Conservation (phyloP, 2,329 filamentous ascomycete genomes). For the Lachnellula cervina region DNA sequence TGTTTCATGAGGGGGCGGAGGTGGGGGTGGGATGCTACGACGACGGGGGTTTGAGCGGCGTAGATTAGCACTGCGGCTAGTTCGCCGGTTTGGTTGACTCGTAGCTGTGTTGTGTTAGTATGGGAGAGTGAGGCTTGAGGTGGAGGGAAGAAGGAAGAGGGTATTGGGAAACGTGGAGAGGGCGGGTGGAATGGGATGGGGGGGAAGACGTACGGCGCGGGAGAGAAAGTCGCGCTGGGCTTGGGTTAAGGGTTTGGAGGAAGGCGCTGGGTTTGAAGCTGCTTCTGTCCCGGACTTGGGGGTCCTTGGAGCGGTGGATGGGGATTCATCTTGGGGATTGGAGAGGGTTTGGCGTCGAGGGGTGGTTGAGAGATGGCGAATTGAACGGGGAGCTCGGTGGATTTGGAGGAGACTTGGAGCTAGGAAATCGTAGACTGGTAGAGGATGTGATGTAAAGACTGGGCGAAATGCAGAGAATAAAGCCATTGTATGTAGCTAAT, state of each 20-base stretch:
- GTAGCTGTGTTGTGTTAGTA: constrained; percentile 49
- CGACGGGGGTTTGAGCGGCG: constrained; percentile 76
- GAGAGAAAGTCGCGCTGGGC: constrained; percentile 72
- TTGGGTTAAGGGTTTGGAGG: constrained; percentile 51
- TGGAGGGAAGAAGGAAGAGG: background rate
- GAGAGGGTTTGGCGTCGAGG: background rate
- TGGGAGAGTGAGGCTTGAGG: background rate
- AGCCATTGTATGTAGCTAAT: constrained; percentile 11
- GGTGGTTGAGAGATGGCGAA: constrained; percentile 21
- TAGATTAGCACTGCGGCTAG: constrained; percentile 96
- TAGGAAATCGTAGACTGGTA: constrained; percentile 36
- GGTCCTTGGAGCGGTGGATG: constrained; percentile 22
- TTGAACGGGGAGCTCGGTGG: constrained; percentile 13
- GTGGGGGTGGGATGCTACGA: constrained; percentile 76
- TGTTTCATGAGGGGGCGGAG: constrained; percentile 88
- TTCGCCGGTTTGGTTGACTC: constrained; percentile 96
- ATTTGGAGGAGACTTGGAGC: constrained; percentile 31
- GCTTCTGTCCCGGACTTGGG: constrained; percentile 32
- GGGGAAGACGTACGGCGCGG: constrained; percentile 53
- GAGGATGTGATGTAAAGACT: constrained; percentile 5
- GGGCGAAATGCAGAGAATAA: constrained; percentile 11
- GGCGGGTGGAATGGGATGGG: background rate
- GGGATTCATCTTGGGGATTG: constrained; percentile 1
- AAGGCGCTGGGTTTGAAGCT: constrained; percentile 12
- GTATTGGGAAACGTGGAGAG: constrained; percentile 1